These are phyloP conservation scores for Aspergillus ustus DNA, from an alignment of 2,329 filamentous ascomycete genomes.

Conservation along the genomic window DNA sequence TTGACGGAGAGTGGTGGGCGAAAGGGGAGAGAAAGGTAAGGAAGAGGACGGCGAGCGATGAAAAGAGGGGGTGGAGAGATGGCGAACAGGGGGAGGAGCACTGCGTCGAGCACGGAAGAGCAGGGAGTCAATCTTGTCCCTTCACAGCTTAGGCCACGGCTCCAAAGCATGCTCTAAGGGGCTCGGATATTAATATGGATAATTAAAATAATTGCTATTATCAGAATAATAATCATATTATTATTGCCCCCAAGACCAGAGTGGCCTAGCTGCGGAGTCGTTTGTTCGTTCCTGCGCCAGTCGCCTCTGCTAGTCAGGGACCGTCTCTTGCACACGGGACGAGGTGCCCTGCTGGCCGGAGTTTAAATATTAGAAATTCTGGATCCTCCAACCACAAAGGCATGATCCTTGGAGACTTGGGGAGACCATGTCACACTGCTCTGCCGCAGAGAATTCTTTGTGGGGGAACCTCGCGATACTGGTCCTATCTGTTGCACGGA, in stretches of 20 bases:
- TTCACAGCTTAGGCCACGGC: slow-evolving; percentile 18
- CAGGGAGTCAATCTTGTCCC: slow-evolving; percentile 28
- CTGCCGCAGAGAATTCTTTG: not conserved
- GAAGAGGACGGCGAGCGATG: slow-evolving; percentile 51
- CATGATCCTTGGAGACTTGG: not conserved
- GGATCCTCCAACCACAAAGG: not conserved
- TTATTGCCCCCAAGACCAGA: slow-evolving; percentile 8
- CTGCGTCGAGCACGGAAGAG: slow-evolving; percentile 22
- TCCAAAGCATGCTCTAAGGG: slow-evolving; percentile 17
- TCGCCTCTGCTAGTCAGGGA: slow-evolving; percentile 23
- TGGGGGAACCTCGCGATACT: not conserved
- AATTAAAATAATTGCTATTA: slow-evolving; percentile 9
- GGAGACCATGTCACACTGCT: not conserved
- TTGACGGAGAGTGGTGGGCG: slow-evolving; percentile 2
- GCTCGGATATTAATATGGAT: slow-evolving; percentile 19
- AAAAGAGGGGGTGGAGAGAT: slow-evolving; percentile 54
- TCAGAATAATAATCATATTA: slow-evolving; percentile 4
- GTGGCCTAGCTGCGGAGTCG: slow-evolving; percentile 22
- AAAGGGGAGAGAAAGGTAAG: not conserved
- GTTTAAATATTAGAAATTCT: slow-evolving; percentile 5
- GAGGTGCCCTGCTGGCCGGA: not conserved
- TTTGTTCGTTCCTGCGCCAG: slow-evolving; percentile 26
- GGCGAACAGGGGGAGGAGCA: slow-evolving; percentile 54
- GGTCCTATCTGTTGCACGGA: not conserved
- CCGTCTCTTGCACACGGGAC: slow-evolving; percentile 5